Base-by-base conservation (phyloP, 2,329 filamentous ascomycete species). In the Raffaelea ambrosiae region DNA sequence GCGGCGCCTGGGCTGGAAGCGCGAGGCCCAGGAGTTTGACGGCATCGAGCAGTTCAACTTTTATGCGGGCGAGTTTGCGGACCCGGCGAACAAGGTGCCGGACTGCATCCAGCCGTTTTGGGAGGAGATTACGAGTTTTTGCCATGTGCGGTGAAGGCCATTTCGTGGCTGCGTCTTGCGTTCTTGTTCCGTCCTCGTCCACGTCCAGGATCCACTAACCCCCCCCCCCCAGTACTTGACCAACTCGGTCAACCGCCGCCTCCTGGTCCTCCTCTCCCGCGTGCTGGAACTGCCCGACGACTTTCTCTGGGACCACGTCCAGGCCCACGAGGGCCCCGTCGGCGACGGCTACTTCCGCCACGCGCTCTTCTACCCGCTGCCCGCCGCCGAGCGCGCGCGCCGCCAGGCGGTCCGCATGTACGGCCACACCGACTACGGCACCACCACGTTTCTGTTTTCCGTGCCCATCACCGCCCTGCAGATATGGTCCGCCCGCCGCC, bases 11-110 rank as follows among this genome's bases (percentile, higher is more conserved):
- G 72, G 63, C 51, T 71, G 64, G 62, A 70, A 69, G 65, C 67
- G 70, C 41, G 58, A 68, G 36, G 64, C 62, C 2, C 70, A 68
- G 2, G 55, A 62, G 13, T 56, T 63, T 16, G 73, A 75, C 54
- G 72, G 71, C 3, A 75, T 75, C 47, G 72, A 76, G 52, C 72
- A 76, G 50, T 76, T 75, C 59, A 76, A 76, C 59, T 75, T 67
- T 66, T 76, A 75, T 59, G 66, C 63, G 21, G 57, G 57, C 1
- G 70, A 75, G 42, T 74, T 68, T 65, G 59, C 67, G 50, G 59
- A 69, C 48, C 52, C 59, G 20, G 31, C 9, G 9, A 56, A 64
- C 43, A 75, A 68, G 8, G 60, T 66, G 1, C 73, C 72, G 1
- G 63, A 51, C n/a, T 74, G 71, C 44, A 57, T 73, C 1, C 63